Evolutionary conservation across 768 basidiomycete genomes (phyloP).

Genomic region (Lactarius quietus): DNA sequence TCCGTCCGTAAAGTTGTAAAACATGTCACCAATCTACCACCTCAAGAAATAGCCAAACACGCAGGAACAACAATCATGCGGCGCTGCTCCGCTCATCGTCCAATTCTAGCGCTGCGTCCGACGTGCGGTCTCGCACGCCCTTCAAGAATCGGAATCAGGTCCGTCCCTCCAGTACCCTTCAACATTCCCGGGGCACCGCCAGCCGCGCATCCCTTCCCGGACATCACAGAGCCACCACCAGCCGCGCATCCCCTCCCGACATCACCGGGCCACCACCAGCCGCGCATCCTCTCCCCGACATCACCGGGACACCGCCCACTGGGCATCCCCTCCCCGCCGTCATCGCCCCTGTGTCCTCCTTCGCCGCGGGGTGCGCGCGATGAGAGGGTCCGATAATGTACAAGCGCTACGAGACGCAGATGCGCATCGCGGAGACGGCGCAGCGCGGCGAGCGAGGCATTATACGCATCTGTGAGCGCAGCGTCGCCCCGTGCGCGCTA

Average conservation of each 20-base stretch:
- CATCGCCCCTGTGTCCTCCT: background rate
- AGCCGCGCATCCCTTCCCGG: too few species aligned
- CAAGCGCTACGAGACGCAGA: slow-evolving; percentile 50
- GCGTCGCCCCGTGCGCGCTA: slow-evolving; percentile 30
- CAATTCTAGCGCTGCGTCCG: slow-evolving; percentile 32
- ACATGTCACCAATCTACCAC: too few species aligned
- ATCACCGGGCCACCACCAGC: too few species aligned
- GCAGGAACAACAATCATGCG: background rate
- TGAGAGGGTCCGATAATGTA: slow-evolving; percentile 54
- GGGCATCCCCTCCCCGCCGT: background rate
- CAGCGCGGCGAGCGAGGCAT: slow-evolving; percentile 46
- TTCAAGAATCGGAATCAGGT: slow-evolving; percentile 55
- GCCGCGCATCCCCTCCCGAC: slow-evolving; percentile 20
- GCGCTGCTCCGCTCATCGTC: background rate
- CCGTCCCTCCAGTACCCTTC: slow-evolving; percentile 57
- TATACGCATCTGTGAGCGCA: slow-evolving; percentile 41
- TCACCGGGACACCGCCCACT: too few species aligned
- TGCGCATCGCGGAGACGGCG: slow-evolving; percentile 57
- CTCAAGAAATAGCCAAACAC: too few species aligned
- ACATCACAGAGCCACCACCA: too few species aligned
- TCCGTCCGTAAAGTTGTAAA: too few species aligned
- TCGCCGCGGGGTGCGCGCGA: slow-evolving; percentile 20
- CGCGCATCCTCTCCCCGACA: too few species aligned
- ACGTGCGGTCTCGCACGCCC: slow-evolving; percentile 50
- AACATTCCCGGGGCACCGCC: slow-evolving; percentile 19